Percentiles rank a stretch among this genome's conserved stretches.
Conservation (phyloP, 768 basidiomycete species). For the Pleurotus pulmonarius region DNA sequence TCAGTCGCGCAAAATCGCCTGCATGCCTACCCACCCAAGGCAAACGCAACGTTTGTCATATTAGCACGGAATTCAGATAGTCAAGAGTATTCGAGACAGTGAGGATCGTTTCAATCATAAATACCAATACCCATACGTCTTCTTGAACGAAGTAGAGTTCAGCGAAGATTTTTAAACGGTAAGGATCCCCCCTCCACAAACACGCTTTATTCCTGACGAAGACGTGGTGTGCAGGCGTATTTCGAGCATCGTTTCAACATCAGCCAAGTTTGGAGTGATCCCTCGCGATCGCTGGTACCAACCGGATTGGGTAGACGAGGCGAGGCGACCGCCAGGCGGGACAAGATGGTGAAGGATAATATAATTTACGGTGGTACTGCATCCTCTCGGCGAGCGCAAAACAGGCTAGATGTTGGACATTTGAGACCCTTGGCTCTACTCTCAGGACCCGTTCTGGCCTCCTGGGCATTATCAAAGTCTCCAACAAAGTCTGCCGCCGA, state of each 20-base stretch:
- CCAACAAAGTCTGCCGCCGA: too few species aligned
- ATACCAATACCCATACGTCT: slow-evolving; percentile 78
- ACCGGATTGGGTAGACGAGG: slow-evolving; percentile 76
- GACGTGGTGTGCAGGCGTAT: neutral
- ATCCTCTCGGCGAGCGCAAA: too few species aligned
- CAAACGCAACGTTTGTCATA: slow-evolving; percentile 42
- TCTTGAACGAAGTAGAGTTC: slow-evolving; percentile 83
- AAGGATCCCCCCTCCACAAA: slow-evolving; percentile 12
- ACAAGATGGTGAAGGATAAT: slow-evolving; percentile 53
- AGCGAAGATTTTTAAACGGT: slow-evolving; percentile 70
- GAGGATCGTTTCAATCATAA: slow-evolving; percentile 82
- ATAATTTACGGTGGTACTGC: slow-evolving; percentile 41
- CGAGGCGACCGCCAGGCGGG: slow-evolving; percentile 61
- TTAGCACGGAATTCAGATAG: slow-evolving; percentile 67
- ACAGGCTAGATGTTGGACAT: too few species aligned
- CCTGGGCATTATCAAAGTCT: too few species aligned
- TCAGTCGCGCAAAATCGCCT: neutral
- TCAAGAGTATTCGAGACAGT: slow-evolving; percentile 67
- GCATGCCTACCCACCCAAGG: slow-evolving; percentile 12
- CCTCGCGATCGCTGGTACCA: slow-evolving; percentile 72
- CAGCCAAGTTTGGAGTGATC: slow-evolving; percentile 58
- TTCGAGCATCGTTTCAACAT: slow-evolving; percentile 3
- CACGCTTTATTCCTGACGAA: neutral
- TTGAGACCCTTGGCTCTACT: too few species aligned
- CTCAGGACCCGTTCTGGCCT: too few species aligned